Percentiles rank a stretch among this genome's conserved stretches.
Evolutionary conservation across 2,329 filamentous ascomycete species (phyloP).

Genomic region (Metarhizium robertsii): DNA sequence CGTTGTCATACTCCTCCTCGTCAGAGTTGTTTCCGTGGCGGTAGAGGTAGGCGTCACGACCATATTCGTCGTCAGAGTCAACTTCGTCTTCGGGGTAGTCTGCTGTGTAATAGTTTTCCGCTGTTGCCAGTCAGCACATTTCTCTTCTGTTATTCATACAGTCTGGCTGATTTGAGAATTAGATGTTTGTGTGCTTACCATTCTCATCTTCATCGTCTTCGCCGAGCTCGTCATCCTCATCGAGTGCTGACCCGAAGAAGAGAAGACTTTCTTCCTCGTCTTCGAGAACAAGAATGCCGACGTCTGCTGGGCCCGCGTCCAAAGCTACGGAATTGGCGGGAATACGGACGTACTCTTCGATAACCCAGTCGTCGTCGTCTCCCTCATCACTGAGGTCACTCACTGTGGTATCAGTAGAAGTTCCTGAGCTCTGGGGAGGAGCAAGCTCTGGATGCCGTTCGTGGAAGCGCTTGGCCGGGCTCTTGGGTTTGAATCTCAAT

Average conservation of each 20-base stretch:
- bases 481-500: conserved; percentile 46
- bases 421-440: neutral
- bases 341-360: conserved; percentile 56
- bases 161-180: neutral
- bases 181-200: conserved; percentile 29
- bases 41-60: conserved; percentile 45
- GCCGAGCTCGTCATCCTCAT: conserved; percentile 50
- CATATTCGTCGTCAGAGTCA: conserved; percentile 50
- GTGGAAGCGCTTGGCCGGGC: conserved; percentile 42
- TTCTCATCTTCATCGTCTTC: conserved; percentile 59
- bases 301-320: conserved; percentile 37
- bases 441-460: conserved; percentile 41
- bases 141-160: neutral
- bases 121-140: conserved; percentile 25
- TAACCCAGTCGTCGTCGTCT: conserved; percentile 49
- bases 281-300: conserved; percentile 49
- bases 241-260: conserved; percentile 50
- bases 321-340: conserved; percentile 40
- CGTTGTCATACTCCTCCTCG: conserved; percentile 42
- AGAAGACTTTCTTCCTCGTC: conserved; percentile 48
- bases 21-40: conserved; percentile 44
- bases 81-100: conserved; percentile 78
- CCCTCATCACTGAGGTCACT: conserved; percentile 33
- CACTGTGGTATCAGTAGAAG: conserved; percentile 21
- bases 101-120: conserved; percentile 69